Conservation (phyloP, 352 stramenopile genomes). For the Phytophthora constricta region DNA sequence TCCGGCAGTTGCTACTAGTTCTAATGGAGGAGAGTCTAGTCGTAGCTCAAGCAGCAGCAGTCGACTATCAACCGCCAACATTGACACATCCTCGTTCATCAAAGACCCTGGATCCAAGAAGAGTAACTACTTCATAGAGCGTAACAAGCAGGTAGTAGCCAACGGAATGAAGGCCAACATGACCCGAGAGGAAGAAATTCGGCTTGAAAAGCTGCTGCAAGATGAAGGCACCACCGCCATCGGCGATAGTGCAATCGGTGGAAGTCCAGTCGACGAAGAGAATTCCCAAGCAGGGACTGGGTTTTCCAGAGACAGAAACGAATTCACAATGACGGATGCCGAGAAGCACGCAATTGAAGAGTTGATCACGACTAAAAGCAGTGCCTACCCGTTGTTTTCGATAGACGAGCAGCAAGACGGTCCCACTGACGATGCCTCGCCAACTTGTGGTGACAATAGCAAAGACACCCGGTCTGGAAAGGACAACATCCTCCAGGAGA, state of each 20-base stretch:
- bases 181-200: conserved; percentile 60
- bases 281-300: conserved; percentile 2
- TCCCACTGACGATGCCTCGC: conserved; percentile 9
- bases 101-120: conserved; percentile 19
- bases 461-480: conserved; percentile 15
- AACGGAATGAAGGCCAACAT: conserved; percentile 62
- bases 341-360: conserved; percentile 59
- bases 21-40: conserved; percentile 12
- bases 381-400: conserved; percentile 39
- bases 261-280: conserved; percentile 5
- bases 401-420: conserved; percentile 35
- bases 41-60: conserved; percentile 5
- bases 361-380: conserved; percentile 46
- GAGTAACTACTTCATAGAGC: conserved; percentile 52
- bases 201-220: conserved; percentile 46
- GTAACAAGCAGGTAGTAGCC: conserved; percentile 56
- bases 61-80: not conserved
- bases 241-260: not conserved
- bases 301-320: conserved; percentile 29
- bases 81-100: not conserved
- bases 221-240: conserved; percentile 15
- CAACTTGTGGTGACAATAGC: not conserved
- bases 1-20: not conserved
- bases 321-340: conserved; percentile 44
- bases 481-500: conserved; percentile 54